Base-by-base conservation (phyloP, 208 protist species). In the Acanthamoeba lenticulata region DNA sequence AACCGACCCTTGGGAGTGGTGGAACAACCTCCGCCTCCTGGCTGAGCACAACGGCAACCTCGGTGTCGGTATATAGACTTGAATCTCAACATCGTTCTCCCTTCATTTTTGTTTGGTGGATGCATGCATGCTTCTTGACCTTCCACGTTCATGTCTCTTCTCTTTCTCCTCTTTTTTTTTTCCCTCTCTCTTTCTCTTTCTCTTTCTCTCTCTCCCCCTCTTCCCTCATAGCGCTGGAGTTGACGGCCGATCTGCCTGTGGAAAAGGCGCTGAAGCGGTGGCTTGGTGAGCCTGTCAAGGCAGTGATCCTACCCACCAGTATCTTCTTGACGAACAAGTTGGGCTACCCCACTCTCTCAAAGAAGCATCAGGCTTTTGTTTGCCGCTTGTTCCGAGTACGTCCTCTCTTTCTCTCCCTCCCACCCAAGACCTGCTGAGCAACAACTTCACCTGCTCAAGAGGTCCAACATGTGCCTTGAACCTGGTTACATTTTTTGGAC, bases 241-340 rank as follows among this genome's bases (percentile, higher is more conserved):
- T 98, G 5, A 97, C 96, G 11, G 49, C 81, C 0, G 95, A 98
- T 65, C 86, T 98, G 38, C 97, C 97, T 0, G 38, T 36, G 3
- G 81, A 95, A 15, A 19, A 47, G 17, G 55, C 67, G 38, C n/a
- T 98, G 19, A 29, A 86, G 24, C 94, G 97, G 72, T 98, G 97
- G 97, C 44, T 91, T 27, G 97, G 94, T 38, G 98, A 98, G 94
- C 97, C 97, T 1, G 44, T 98, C 15, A 97, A 96, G 69, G 77
- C 52, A 38, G n/a, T 98, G 1, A 94, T 98, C n/a, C 44, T 98
- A 4, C 96, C 96, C 17, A 97, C 97, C 29, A 85, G 17, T 6
- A 89, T 98, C 29, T 98, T 98, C 49, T 15, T 97, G 42, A 97
- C 91, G 11, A 98, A 98, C 79, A 47, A 81, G 40, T 49, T 92